Evolutionary conservation across 2,329 filamentous ascomycete species (phyloP).

Genomic region (Fusarium begoniae): DNA sequence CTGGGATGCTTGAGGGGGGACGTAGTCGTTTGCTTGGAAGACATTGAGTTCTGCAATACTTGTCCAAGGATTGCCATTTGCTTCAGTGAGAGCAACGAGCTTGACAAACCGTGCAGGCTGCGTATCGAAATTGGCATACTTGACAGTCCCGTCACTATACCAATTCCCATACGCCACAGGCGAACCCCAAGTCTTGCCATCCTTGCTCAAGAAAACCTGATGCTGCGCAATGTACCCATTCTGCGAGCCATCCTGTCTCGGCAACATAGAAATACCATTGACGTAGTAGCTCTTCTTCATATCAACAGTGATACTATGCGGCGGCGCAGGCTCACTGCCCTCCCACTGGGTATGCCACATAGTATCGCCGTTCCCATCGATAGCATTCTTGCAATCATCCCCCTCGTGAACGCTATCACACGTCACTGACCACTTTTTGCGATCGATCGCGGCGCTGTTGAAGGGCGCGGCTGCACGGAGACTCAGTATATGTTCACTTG

Average conservation of each 20-base stretch:
- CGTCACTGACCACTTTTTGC: slow-evolving; percentile 11
- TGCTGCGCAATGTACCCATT: slow-evolving; percentile 20
- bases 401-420: slow-evolving; percentile 17
- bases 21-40: slow-evolving; percentile 13
- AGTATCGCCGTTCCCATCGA: background rate
- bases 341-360: slow-evolving; percentile 27
- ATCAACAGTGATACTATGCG: slow-evolving; percentile 28
- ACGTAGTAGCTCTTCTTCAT: slow-evolving; percentile 15
- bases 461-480: slow-evolving; percentile 18
- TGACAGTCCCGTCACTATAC: slow-evolving; percentile 15
- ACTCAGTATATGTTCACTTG: background rate
- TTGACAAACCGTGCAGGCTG: slow-evolving; percentile 7
- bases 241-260: slow-evolving; percentile 12
- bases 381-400: slow-evolving; percentile 12
- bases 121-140: slow-evolving; percentile 30
- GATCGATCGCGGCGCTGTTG: slow-evolving; percentile 6
- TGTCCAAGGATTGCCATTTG: slow-evolving; percentile 1
- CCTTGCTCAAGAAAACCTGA: slow-evolving; percentile 9
- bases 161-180: slow-evolving; percentile 27
- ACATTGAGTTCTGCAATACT: slow-evolving; percentile 28
- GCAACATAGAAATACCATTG: slow-evolving; percentile 26
- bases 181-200: slow-evolving; percentile 8
- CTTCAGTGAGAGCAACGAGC: slow-evolving; percentile 11
- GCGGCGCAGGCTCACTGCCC: slow-evolving; percentile 1
- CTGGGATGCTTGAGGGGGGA: background rate